These are phyloP conservation scores for Pseudogymnoascus sp. DNA, from an alignment of 2,329 filamentous ascomycete species.

Conservation along the genomic window DNA sequence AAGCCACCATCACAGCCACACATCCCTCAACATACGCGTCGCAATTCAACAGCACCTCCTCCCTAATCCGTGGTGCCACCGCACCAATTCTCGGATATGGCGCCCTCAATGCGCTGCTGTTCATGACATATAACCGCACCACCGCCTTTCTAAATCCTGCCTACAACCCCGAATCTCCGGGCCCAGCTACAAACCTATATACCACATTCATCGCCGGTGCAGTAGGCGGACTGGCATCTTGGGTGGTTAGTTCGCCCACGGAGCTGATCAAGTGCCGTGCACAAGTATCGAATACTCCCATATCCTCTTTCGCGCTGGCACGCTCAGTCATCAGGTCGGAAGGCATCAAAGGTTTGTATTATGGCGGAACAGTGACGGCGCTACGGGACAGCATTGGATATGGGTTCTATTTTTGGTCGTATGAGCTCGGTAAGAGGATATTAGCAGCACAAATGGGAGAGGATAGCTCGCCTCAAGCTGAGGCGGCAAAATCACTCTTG, in stretches of 20 bases:
- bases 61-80: constrained; percentile 57
- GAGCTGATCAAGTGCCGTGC: constrained; percentile 86
- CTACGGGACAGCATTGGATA: constrained; percentile 85
- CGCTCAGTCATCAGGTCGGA: constrained; percentile 50
- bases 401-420: constrained; percentile 95
- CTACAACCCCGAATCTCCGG: constrained; percentile 21
- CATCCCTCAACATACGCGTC: constrained; percentile 21
- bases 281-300: constrained; percentile 46
- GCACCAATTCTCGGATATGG: constrained; percentile 86
- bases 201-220: constrained; percentile 75
- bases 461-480: constrained; percentile 31
- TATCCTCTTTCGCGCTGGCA: constrained; percentile 30
- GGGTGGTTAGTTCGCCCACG: constrained; percentile 77
- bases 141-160: constrained; percentile 48
- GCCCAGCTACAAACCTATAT: constrained; percentile 42
- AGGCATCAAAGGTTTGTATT: constrained; percentile 63
- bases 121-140: constrained; percentile 84
- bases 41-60: constrained; percentile 30
- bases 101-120: constrained; percentile 81
- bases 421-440: constrained; percentile 62
- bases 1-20: constrained; percentile 14
- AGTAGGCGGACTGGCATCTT: constrained; percentile 73
- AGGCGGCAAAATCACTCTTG: constrained; percentile 58
- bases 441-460: constrained; percentile 30
- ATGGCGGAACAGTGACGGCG: constrained; percentile 72